Evolutionary conservation across 805 yeast species (phyloP).

Genomic region (Candida takata): DNA sequence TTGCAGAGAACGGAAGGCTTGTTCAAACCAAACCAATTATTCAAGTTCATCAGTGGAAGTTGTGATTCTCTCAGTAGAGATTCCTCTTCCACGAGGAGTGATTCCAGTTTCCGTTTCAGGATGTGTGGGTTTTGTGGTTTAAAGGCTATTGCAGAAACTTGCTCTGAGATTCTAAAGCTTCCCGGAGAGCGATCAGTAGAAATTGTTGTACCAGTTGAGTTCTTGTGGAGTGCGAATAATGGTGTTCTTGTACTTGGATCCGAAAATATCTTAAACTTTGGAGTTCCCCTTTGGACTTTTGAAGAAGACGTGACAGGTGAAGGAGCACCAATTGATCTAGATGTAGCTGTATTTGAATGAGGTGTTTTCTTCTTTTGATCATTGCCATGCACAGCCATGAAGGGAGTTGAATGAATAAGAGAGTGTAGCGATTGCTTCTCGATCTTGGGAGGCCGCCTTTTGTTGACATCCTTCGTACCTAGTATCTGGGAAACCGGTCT

Average conservation of each 20-base stretch:
- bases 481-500: conserved; percentile 1
- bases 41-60: conserved; percentile 14
- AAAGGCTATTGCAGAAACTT: not conserved
- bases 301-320: too few species aligned
- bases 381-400: too few species aligned
- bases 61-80: not conserved
- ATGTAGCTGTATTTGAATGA: too few species aligned
- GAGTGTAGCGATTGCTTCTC: not conserved
- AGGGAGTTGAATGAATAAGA: not conserved
- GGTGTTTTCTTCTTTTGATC: too few species aligned
- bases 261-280: not conserved
- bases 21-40: conserved; percentile 19
- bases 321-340: too few species aligned
- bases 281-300: not conserved
- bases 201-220: not conserved
- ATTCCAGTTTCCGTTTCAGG: not conserved
- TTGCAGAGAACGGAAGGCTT: conserved; percentile 2
- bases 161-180: not conserved
- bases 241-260: not conserved
- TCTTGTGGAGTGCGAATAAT: not conserved
- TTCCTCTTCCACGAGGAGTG: not conserved
- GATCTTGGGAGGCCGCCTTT: not conserved
- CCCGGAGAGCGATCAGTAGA: too few species aligned
- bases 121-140: not conserved
- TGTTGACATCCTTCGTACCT: not conserved